These are phyloP conservation scores for Umbelopsis vinacea DNA, from an alignment of 192 early-diverging fungal species.

Conservation along the genomic window DNA sequence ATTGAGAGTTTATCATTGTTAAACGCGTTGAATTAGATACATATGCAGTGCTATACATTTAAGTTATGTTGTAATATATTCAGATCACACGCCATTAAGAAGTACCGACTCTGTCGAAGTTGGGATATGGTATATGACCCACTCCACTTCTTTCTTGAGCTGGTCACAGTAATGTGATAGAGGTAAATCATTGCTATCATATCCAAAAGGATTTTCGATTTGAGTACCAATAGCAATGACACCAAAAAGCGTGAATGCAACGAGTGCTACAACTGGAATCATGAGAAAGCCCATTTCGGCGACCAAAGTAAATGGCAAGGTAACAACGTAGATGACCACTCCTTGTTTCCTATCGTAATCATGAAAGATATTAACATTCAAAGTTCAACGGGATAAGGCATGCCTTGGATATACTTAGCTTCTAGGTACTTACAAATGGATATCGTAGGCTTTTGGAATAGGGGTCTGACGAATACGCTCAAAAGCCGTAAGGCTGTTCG, in stretches of 20 bases:
- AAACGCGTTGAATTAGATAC: too few species aligned
- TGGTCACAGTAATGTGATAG: constrained; percentile 58
- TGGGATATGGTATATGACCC: constrained; percentile 48
- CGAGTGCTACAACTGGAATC: constrained; percentile 64
- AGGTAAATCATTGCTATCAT: constrained; percentile 60
- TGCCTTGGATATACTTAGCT: too few species aligned
- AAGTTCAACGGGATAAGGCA: too few species aligned
- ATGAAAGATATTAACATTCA: not conserved
- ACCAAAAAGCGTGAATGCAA: constrained; percentile 74
- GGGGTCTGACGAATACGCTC: constrained; percentile 73
- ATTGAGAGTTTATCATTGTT: not conserved
- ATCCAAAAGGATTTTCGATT: constrained; percentile 84
- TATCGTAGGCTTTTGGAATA: constrained; percentile 70
- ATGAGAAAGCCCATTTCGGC: constrained; percentile 47
- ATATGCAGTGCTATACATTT: too few species aligned
- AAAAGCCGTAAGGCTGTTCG: constrained; percentile 64
- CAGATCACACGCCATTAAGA: constrained; percentile 25
- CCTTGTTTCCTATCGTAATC: constrained; percentile 57
- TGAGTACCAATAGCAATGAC: constrained; percentile 77
- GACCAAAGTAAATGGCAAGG: constrained; percentile 66
- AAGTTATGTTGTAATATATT: too few species aligned
- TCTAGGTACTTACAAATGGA: constrained; percentile 59
- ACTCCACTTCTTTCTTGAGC: constrained; percentile 58
- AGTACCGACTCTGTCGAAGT: constrained; percentile 28
- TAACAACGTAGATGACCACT: constrained; percentile 60